phyloP scores from a whole-genome alignment of 169 alveolate species.

The Amoebophrya sp. region DNA sequence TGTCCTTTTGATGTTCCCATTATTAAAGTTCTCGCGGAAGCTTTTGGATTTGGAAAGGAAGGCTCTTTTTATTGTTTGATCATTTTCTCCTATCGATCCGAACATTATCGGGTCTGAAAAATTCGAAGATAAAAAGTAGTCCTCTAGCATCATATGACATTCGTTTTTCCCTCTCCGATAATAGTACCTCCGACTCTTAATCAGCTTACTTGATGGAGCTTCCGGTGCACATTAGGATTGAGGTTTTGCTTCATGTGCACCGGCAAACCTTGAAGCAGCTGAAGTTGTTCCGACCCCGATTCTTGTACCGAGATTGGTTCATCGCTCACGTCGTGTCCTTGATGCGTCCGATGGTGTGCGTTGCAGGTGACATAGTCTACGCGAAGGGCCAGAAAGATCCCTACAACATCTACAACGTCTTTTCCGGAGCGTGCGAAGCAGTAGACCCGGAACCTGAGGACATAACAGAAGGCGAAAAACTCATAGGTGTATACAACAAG shows the following conservation, averaged over 20 bases:
- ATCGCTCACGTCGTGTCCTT: not conserved
- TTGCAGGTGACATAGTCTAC: not conserved
- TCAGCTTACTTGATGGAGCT: not conserved
- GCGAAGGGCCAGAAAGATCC: not conserved
- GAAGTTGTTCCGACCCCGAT: not conserved
- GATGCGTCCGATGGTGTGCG: not conserved
- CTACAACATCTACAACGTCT: not conserved
- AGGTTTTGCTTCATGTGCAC: not conserved
- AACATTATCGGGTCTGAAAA: no score
- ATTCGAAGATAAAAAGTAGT: no score
- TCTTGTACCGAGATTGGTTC: not conserved
- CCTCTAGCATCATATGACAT: no score
- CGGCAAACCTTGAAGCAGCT: not conserved
- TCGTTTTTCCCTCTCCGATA: no score
- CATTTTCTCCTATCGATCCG: no score
- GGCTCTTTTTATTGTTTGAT: not conserved
- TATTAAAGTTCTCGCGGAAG: no score
- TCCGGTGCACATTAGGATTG: not conserved
- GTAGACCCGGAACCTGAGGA: not conserved
- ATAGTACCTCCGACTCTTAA: no score
- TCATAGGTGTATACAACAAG: not conserved
- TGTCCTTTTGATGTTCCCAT: no score
- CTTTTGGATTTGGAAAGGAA: no score
- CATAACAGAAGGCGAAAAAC: no score
- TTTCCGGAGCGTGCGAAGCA: not conserved